Evolutionary conservation across 164 flowering plant species (phyloP), one percentile per base, ranked within the genome.

Genomic region (Stephania japonica): DNA sequence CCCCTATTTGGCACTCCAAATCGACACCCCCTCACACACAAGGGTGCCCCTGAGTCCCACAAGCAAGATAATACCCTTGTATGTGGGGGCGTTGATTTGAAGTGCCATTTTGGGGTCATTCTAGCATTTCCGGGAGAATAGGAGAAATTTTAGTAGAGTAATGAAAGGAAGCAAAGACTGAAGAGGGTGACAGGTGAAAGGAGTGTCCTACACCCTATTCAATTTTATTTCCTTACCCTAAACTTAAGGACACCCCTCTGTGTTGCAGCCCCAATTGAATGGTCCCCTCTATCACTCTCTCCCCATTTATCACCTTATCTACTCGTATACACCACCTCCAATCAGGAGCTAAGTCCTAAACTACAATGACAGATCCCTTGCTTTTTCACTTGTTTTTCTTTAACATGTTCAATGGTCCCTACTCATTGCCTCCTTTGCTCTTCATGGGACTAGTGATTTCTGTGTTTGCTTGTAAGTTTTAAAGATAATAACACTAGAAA

Each of bases 301-400:
- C 64, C 25, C 64, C 7, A 59, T 59, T 56, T 56, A 56, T 56
- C 23, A 18, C 63, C 63, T 56, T 56, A 56, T 56, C 63, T 56
- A 18, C 63, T 59, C 64, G 24, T n/a, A 59, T 59, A 59, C 64
- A 59, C 21, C 64, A 59, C 64, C 64, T 59, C 64, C 64, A 59
- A 59, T 59, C 64, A 59, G 21, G 24, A 59, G 64, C 24, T 0
- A 4, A 10, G 23, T 59, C 64, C 64, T 24, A 59, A 19, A 59
- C 21, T 59, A n/a, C 64, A 18, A 59, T 59, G 64, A 24, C 9
- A 59, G 64, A 19, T 59, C 64, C n/a, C 64, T 59, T 59, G 23
- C 64, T 59, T 59, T 59, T 19, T 59, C 23, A 19, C 64, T 7
- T 47, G 13, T 47, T 47, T 47, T 12, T 9, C 53, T 47, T 47